phyloP scores from a whole-genome alignment of 2,329 filamentous ascomycete genomes.

The Fusarium stilboides region DNA sequence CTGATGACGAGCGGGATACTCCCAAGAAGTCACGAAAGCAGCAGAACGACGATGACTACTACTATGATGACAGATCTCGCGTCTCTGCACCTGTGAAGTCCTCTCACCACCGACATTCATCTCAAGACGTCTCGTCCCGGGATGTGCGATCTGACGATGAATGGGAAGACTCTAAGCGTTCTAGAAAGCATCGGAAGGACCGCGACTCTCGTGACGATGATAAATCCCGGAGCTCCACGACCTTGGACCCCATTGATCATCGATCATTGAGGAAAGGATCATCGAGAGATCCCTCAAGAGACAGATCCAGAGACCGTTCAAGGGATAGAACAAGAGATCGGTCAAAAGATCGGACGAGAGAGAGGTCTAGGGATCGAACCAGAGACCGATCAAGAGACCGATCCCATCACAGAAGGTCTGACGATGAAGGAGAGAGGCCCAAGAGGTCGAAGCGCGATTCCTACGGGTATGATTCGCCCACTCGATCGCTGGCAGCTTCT shows the following conservation, averaged over 20 bases:
- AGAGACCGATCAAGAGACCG: slow-evolving; percentile 35
- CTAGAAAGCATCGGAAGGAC: slow-evolving; percentile 39
- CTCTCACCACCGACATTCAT: slow-evolving; percentile 38
- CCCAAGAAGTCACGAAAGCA: slow-evolving; percentile 28
- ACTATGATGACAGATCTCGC: slow-evolving; percentile 38
- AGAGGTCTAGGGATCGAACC: slow-evolving; percentile 12
- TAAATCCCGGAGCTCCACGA: slow-evolving; percentile 24
- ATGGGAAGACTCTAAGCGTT: slow-evolving; percentile 28
- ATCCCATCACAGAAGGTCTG: slow-evolving; percentile 38
- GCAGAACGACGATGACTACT: slow-evolving; percentile 31
- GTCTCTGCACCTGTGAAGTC: slow-evolving; percentile 32
- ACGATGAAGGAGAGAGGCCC: slow-evolving; percentile 55
- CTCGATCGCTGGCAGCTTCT: slow-evolving; percentile 54
- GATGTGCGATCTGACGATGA: slow-evolving; percentile 45
- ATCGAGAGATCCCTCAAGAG: slow-evolving; percentile 36
- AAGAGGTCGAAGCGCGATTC: slow-evolving; percentile 57
- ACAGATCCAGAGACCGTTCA: slow-evolving; percentile 21
- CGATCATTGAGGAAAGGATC: slow-evolving; percentile 35
- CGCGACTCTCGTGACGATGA: slow-evolving; percentile 35
- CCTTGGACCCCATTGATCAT: slow-evolving; percentile 29
- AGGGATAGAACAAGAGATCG: slow-evolving; percentile 17
- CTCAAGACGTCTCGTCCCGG: slow-evolving; percentile 33
- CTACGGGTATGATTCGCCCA: slow-evolving; percentile 52
- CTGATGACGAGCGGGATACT: slow-evolving; percentile 32
- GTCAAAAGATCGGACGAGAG: slow-evolving; percentile 18